Percentiles rank a stretch among this genome's conserved stretches.
Evolutionary conservation across 169 alveolate species (phyloP).

Genomic region (Perkinsus olseni): DNA sequence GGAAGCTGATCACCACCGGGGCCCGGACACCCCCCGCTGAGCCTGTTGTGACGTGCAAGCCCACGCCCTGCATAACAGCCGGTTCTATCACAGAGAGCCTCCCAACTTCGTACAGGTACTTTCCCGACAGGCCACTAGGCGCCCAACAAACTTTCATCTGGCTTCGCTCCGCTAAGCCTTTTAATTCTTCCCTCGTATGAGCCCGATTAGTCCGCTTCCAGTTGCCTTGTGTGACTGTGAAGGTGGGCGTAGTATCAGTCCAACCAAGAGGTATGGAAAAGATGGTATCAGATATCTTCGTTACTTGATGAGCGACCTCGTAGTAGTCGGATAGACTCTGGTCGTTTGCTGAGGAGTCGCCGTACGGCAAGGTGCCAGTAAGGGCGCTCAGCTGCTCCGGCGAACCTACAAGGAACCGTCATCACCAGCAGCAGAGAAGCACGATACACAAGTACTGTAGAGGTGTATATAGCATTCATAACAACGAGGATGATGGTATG

Average conservation of each 20-base stretch:
- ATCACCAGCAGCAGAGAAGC: no score
- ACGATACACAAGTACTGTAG: no score
- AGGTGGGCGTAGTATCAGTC: not conserved
- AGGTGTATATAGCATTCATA: no score
- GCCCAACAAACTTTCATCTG: not conserved
- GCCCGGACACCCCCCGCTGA: not conserved
- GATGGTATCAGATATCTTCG: not conserved
- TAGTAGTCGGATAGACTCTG: not conserved
- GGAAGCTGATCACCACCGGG: constrained; percentile 3
- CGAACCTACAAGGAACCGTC: not conserved
- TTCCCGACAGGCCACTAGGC: not conserved
- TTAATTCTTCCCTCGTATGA: not conserved
- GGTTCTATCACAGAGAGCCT: not conserved
- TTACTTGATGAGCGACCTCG: not conserved
- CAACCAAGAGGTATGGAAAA: not conserved
- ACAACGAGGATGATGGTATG: no score
- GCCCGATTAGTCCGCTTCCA: constrained; percentile 3
- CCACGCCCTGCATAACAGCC: not conserved
- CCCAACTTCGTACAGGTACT: not conserved
- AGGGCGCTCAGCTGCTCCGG: not conserved
- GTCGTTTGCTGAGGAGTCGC: not conserved
- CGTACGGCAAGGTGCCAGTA: not conserved
- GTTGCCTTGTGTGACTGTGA: not conserved
- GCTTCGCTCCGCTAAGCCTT: constrained; percentile 5
- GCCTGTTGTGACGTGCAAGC: not conserved